phyloP scores from a whole-genome alignment of 176 grass and related monocot genomes.

The Cenchrus purpureus region DNA sequence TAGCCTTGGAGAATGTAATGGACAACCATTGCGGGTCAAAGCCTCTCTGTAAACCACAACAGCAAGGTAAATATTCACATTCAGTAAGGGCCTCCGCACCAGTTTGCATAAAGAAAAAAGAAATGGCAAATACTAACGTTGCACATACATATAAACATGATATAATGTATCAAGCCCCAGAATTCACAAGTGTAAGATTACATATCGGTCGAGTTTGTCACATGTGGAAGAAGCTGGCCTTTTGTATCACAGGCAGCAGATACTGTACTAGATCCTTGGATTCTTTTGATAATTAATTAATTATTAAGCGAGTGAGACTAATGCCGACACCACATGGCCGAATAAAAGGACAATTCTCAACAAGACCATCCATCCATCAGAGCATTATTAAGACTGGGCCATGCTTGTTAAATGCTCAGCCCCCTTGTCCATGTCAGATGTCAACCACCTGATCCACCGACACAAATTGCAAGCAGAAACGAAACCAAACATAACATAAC shows the following conservation, averaged over 20 bases:
- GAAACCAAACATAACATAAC: background rate
- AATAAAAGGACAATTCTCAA: slow-evolving; percentile 55
- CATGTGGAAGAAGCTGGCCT: background rate
- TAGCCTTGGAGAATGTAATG: slow-evolving; percentile 96
- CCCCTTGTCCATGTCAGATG: slow-evolving; percentile 18
- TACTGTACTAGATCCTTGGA: slow-evolving; percentile 46
- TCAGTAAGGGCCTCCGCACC: background rate
- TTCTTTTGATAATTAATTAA: slow-evolving; percentile 36
- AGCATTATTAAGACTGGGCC: slow-evolving; percentile 48
- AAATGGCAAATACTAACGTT: slow-evolving; percentile 20
- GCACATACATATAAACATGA: background rate
- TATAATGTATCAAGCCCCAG: background rate
- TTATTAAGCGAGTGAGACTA: slow-evolving; percentile 33
- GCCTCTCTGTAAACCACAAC: slow-evolving; percentile 61
- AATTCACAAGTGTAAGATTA: slow-evolving; percentile 1
- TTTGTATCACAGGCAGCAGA: slow-evolving; percentile 33
- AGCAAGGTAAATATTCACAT: slow-evolving; percentile 40
- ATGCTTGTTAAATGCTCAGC: slow-evolving; percentile 47
- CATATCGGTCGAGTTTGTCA: slow-evolving; percentile 12
- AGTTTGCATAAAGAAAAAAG: slow-evolving; percentile 6
- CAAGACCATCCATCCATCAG: slow-evolving; percentile 1
- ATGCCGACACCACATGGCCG: slow-evolving; percentile 35
- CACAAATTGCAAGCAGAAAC: slow-evolving; percentile 35
- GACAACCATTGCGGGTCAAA: slow-evolving; percentile 95
- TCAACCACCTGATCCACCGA: slow-evolving; percentile 58